Conservation (phyloP, 2,329 filamentous ascomycete genomes). For the Emydomyces testavorans region DNA sequence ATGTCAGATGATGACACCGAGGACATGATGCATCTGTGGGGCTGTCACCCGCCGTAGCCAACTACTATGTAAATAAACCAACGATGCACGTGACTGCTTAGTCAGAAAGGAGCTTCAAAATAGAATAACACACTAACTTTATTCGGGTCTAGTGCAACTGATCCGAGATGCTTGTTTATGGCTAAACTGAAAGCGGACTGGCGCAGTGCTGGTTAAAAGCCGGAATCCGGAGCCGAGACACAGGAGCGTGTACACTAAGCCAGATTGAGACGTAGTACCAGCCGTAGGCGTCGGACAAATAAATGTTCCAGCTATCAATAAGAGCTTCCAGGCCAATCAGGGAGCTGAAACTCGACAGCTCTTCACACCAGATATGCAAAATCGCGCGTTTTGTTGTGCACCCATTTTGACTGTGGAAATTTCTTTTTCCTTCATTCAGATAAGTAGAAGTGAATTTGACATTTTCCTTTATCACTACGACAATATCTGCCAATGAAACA, state of each 20-base stretch:
- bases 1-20: not conserved
- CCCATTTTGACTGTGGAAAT: not conserved
- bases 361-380: constrained; percentile 1
- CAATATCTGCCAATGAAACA: not conserved
- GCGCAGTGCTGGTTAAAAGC: not conserved
- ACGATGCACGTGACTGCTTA: constrained; percentile 2
- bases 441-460: not conserved
- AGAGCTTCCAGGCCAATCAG: constrained; percentile 12
- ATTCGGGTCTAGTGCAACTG: not conserved
- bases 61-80: not conserved
- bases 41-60: not conserved
- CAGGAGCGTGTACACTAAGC: not conserved
- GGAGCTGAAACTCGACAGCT: constrained; percentile 1
- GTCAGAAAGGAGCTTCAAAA: no score
- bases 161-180: not conserved
- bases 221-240: not conserved
- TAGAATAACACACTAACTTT: not conserved
- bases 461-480: not conserved
- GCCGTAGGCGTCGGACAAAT: not conserved
- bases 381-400: constrained; percentile 5
- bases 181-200: not conserved
- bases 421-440: not conserved
- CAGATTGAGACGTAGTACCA: no score
- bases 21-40: not conserved
- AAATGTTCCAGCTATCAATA: constrained; percentile 4